These are phyloP conservation scores for Phytophthora citrophthora DNA, from an alignment of 352 stramenopile genomes.

Conservation along the genomic window DNA sequence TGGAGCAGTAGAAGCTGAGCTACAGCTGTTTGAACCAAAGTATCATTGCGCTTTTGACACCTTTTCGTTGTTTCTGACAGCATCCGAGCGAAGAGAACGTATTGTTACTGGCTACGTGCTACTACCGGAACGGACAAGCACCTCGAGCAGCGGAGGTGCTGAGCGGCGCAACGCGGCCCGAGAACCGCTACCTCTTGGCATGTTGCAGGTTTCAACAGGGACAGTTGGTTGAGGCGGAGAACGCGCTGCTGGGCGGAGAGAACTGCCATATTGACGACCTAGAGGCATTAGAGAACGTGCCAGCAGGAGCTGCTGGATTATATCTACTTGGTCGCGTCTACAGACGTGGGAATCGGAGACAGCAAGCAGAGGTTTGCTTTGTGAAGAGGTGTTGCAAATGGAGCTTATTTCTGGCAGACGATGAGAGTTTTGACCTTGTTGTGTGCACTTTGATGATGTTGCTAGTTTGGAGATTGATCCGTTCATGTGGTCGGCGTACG, in stretches of 20 bases:
- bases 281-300: conserved; percentile 37
- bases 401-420: neutral
- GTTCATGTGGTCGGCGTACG: conserved; percentile 93
- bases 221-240: conserved; percentile 89
- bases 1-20: conserved; percentile 14
- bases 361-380: conserved; percentile 93
- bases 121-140: conserved; percentile 60
- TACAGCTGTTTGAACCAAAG: conserved; percentile 7
- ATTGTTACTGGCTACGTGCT: conserved; percentile 67
- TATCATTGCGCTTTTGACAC: conserved; percentile 23
- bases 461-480: conserved; percentile 90
- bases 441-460: conserved; percentile 9
- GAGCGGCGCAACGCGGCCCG: conserved; percentile 34
- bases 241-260: conserved; percentile 78
- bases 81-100: conserved; percentile 63
- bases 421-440: neutral
- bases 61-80: conserved; percentile 41
- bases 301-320: conserved; percentile 91
- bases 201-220: conserved; percentile 79
- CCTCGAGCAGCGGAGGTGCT: conserved; percentile 67
- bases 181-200: conserved; percentile 77
- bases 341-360: conserved; percentile 82
- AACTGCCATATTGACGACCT: conserved; percentile 28
- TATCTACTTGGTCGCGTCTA: conserved; percentile 94
- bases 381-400: conserved; percentile 60